Evolutionary conservation across 75 land plant species (phyloP).

Genomic region (Sequoia sempervirens): DNA sequence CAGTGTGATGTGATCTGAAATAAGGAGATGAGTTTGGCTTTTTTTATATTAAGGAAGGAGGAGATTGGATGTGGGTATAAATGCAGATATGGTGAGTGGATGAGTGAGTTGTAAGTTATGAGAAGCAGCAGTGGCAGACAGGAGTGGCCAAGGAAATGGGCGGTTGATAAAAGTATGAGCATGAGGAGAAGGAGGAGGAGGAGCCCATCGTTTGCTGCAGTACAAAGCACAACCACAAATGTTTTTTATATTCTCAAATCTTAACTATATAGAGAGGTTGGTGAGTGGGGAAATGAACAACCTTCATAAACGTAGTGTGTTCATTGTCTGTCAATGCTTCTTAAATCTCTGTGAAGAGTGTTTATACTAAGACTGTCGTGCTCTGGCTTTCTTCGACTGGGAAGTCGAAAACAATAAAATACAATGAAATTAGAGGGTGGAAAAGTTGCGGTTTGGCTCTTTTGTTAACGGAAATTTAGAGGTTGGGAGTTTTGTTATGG

Average conservation of each 20-base stretch:
- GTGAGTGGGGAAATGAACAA: not conserved
- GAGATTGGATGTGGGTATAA: not conserved
- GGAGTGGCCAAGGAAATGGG: not conserved
- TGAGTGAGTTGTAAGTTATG: not conserved
- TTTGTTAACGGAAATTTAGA: not conserved
- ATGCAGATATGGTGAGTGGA: not conserved
- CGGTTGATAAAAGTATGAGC: not conserved
- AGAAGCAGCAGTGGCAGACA: constrained; percentile 4
- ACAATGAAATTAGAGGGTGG: no score
- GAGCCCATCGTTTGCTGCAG: constrained; percentile 2
- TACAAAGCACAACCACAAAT: not conserved
- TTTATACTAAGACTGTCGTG: no score
- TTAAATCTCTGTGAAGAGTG: not conserved
- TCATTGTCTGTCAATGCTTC: not conserved
- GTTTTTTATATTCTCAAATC: not conserved
- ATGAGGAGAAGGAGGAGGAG: constrained; percentile 1
- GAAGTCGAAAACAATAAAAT: not conserved
- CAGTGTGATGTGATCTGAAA: not conserved
- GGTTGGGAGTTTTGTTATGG: not conserved
- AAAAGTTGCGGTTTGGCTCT: no score
- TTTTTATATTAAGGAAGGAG: not conserved
- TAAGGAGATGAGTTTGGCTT: not conserved
- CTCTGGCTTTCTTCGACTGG: no score
- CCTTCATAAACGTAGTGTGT: not conserved
- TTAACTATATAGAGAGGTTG: not conserved